Percentiles rank a stretch among this genome's conserved stretches.
Evolutionary conservation across 208 protist genomes (phyloP).

Genomic region (Trypanosoma cruzi): DNA sequence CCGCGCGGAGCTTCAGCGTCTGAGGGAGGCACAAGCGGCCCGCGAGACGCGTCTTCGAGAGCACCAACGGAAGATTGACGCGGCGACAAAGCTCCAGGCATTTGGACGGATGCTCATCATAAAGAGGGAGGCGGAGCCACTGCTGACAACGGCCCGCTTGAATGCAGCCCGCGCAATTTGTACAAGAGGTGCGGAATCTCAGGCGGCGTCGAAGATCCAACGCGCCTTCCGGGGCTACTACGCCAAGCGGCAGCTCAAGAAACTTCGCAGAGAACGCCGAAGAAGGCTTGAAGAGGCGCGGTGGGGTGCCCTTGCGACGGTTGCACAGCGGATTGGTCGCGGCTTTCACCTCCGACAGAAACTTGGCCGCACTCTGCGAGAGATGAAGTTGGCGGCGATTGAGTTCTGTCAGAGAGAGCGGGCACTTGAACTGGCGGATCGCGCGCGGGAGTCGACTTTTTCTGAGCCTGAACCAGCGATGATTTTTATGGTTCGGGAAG

Average conservation of each 20-base stretch:
- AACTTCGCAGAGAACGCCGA: conserved; percentile 4
- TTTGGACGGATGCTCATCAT: conserved; percentile 73
- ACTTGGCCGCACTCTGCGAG: conserved; percentile 32
- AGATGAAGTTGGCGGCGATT: conserved; percentile 37
- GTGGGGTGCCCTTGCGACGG: conserved; percentile 1
- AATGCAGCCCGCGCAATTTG: conserved; percentile 59
- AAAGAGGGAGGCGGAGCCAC: conserved; percentile 28
- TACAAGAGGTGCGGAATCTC: conserved; percentile 29
- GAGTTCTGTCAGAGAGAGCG: conserved; percentile 15
- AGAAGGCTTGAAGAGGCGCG: background rate
- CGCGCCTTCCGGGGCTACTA: conserved; percentile 57
- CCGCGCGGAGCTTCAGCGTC: conserved; percentile 18
- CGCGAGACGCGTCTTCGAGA: conserved; percentile 44
- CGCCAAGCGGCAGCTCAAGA: conserved; percentile 34
- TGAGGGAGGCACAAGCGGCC: conserved; percentile 29
- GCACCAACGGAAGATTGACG: conserved; percentile 51
- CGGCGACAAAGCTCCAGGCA: conserved; percentile 68
- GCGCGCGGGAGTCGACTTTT: background rate
- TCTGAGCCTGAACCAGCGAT: background rate
- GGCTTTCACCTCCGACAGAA: conserved; percentile 46
- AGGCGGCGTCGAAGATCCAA: conserved; percentile 58
- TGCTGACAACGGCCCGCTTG: conserved; percentile 48
- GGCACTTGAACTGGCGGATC: conserved; percentile 2
- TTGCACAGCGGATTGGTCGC: conserved; percentile 68
- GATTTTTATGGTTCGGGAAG: background rate